Evolutionary conservation across 2,329 filamentous ascomycete species (phyloP).

Genomic region (Claviceps humidiphila): DNA sequence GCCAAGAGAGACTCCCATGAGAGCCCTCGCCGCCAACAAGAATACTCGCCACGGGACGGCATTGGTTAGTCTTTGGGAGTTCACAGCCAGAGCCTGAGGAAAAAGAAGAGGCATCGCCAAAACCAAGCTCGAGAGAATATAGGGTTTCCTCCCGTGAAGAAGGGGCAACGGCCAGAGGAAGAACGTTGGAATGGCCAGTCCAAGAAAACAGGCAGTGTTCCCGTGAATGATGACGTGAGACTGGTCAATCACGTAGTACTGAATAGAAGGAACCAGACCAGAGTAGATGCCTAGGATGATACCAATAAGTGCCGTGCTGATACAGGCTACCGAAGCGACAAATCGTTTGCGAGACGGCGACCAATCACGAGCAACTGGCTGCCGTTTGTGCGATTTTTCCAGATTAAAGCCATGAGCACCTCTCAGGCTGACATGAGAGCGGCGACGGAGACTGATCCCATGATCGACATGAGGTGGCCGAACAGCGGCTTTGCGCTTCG

Average conservation of each 20-base stretch:
- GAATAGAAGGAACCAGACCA: conserved; percentile 65
- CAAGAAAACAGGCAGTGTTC: conserved; percentile 60
- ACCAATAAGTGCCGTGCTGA: conserved; percentile 60
- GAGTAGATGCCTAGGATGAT: conserved; percentile 63
- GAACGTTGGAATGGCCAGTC: conserved; percentile 56
- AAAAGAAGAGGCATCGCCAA: conserved; percentile 62
- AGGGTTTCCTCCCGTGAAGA: conserved; percentile 65
- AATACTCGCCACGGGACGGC: conserved; percentile 42
- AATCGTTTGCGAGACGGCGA: conserved; percentile 52
- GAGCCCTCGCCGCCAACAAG: conserved; percentile 47
- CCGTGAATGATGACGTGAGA: conserved; percentile 56
- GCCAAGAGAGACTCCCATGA: conserved; percentile 57
- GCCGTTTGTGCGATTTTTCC: conserved; percentile 40
- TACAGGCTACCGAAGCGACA: conserved; percentile 54
- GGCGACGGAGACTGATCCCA: conserved; percentile 32
- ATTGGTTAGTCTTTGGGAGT: conserved; percentile 40
- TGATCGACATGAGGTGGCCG: conserved; percentile 16
- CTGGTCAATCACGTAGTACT: conserved; percentile 61
- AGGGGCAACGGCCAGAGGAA: conserved; percentile 62
- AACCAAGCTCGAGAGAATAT: conserved; percentile 55
- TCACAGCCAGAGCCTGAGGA: conserved; percentile 58
- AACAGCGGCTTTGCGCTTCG: conserved; percentile 13
- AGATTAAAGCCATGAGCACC: conserved; percentile 38
- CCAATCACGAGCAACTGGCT: conserved; percentile 63
- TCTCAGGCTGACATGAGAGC: conserved; percentile 40